These are phyloP conservation scores for Carex scoparia DNA, from an alignment of 176 grass and related monocot genomes.

Conservation along the genomic window DNA sequence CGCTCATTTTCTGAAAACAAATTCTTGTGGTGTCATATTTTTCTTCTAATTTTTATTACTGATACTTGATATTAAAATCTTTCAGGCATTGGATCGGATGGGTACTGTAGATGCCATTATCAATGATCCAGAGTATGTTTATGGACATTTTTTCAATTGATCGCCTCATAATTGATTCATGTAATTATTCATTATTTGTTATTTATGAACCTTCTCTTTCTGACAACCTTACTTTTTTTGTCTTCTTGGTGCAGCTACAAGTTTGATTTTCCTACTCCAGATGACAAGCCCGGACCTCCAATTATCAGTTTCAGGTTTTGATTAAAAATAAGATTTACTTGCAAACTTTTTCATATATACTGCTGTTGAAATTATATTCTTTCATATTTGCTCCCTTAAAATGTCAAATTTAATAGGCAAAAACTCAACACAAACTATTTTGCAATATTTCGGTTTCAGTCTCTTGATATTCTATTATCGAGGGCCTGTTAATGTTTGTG, in stretches of 20 bases:
- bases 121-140: conserved; percentile 91
- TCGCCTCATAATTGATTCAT: conserved; percentile 19
- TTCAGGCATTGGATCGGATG: conserved; percentile 88
- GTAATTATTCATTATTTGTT: conserved; percentile 22
- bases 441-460: neutral
- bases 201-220: neutral
- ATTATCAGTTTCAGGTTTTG: conserved; percentile 98
- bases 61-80: conserved; percentile 17
- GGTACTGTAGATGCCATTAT: conserved; percentile 82
- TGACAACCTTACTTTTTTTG: conserved; percentile 7
- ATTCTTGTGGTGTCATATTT: neutral
- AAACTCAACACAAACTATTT: neutral
- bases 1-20: neutral
- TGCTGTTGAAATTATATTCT: neutral
- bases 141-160: neutral
- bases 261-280: conserved; percentile 95
- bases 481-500: neutral
- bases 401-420: neutral
- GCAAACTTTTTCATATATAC: neutral
- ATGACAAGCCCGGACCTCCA: conserved; percentile 84
- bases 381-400: neutral
- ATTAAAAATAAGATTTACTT: neutral
- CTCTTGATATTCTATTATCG: neutral
- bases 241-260: conserved; percentile 68
- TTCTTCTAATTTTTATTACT: conserved; percentile 8